A percentile compares a stretch with the other conserved stretches of the same genome.
These are phyloP conservation scores for Taphrina pruni DNA, from an alignment of 1,139 yeast genomes.

Conservation along the genomic window DNA sequence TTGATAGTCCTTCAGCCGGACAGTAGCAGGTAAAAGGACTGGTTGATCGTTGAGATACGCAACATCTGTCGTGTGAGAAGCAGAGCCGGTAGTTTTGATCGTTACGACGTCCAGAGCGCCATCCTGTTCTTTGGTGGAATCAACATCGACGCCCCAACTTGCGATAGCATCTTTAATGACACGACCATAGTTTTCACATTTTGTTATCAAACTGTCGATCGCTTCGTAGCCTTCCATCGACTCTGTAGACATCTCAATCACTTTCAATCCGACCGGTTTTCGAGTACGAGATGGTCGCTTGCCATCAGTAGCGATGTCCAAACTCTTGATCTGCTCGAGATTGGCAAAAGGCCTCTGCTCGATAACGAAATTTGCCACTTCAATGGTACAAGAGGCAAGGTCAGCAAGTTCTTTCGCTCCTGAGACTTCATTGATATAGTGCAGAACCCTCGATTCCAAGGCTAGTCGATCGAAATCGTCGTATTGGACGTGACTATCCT, in stretches of 20 bases:
- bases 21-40: constrained; percentile 62
- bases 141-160: constrained; percentile 80
- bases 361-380: constrained; percentile 67
- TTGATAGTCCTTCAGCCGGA: constrained; percentile 82
- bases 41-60: constrained; percentile 78
- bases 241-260: constrained; percentile 59
- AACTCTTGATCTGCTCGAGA: constrained; percentile 64
- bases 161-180: constrained; percentile 73
- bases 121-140: constrained; percentile 60
- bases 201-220: constrained; percentile 83
- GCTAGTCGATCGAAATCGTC: constrained; percentile 50
- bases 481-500: constrained; percentile 41
- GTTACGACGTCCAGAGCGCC: constrained; percentile 59
- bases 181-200: constrained; percentile 79
- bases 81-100: constrained; percentile 43
- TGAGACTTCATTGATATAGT: constrained; percentile 74
- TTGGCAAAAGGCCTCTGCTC: constrained; percentile 66
- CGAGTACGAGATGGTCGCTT: constrained; percentile 53
- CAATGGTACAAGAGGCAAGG: constrained; percentile 72
- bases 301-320: constrained; percentile 51
- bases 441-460: constrained; percentile 71
- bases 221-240: constrained; percentile 90
- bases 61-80: constrained; percentile 47
- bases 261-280: constrained; percentile 70
- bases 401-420: constrained; percentile 77